phyloP scores from a whole-genome alignment of 1,284 basidiomycete species.

The Tylopilus sp. region DNA sequence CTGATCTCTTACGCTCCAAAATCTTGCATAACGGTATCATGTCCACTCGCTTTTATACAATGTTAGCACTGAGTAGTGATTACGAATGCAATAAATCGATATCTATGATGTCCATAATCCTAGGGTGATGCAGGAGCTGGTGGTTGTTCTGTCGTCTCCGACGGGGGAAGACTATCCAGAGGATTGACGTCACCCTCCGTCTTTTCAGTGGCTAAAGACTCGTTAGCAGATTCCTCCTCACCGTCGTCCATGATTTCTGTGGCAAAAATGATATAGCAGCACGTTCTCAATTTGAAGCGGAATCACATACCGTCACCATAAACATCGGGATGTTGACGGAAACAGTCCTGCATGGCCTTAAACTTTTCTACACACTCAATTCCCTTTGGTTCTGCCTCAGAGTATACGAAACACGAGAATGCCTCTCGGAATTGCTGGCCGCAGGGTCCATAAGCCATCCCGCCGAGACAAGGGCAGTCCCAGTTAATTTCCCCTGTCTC shows the following conservation, averaged over 20 bases:
- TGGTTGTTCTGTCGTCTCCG: constrained; percentile 9
- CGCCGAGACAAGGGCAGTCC: constrained; percentile 96
- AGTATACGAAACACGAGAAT: constrained; percentile 96
- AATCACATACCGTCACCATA: constrained; percentile 80
- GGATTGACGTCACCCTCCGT: constrained; percentile 4
- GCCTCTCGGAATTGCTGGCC: constrained; percentile 92
- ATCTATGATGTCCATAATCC: constrained; percentile 21
- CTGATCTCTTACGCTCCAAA: constrained; percentile 17
- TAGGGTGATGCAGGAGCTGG: constrained; percentile 22
- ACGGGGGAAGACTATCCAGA: constrained; percentile 5
- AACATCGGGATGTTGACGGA: constrained; percentile 90
- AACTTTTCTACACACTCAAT: constrained; percentile 98
- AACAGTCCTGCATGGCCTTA: constrained; percentile 97
- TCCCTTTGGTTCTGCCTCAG: constrained; percentile 94
- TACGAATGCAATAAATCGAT: constrained; percentile 28
- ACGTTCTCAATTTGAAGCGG: not conserved
- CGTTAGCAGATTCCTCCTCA: constrained; percentile 37
- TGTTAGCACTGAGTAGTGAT: constrained; percentile 33
- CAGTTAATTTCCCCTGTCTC: constrained; percentile 98
- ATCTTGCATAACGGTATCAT: constrained; percentile 5
- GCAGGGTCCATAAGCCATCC: constrained; percentile 97
- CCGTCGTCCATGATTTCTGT: constrained; percentile 61
- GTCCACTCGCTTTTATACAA: constrained; percentile 12
- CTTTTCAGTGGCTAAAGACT: constrained; percentile 7
- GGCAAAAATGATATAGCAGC: constrained; percentile 6